phyloP scores from a whole-genome alignment of 2,329 filamentous ascomycete species.

The Xylaria sp. region DNA sequence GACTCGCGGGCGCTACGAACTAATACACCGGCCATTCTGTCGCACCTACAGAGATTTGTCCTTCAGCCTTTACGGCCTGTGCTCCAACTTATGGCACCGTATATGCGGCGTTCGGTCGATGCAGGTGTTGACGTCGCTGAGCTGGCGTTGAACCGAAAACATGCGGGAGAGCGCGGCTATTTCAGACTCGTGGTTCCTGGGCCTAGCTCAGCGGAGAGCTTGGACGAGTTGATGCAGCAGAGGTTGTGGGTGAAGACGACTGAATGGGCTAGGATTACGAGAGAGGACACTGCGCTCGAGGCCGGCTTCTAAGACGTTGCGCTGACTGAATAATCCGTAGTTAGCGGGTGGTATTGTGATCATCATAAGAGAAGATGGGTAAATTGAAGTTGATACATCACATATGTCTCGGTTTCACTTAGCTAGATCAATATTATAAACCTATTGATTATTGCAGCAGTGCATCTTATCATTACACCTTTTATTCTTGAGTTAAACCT shows the following conservation, averaged over 20 bases:
- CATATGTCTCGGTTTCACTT: background rate
- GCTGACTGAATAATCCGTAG: background rate
- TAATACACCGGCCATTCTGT: constrained; percentile 49
- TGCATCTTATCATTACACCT: constrained; percentile 7
- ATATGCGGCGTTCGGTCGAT: constrained; percentile 47
- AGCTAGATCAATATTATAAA: background rate
- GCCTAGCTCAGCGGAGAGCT: constrained; percentile 41
- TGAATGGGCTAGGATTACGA: constrained; percentile 43
- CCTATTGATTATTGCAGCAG: background rate
- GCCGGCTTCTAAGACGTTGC: background rate
- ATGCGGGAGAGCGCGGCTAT: constrained; percentile 51
- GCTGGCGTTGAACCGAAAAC: constrained; percentile 41
- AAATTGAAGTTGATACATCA: background rate
- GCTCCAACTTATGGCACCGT: constrained; percentile 48
- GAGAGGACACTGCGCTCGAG: constrained; percentile 35
- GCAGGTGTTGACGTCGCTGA: constrained; percentile 46
- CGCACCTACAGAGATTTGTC: constrained; percentile 45
- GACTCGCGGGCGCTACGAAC: constrained; percentile 53
- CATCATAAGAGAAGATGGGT: background rate
- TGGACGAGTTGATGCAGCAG: constrained; percentile 42
- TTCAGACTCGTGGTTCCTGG: constrained; percentile 39
- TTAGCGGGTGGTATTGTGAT: background rate
- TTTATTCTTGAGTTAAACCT: background rate
- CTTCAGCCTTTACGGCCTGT: constrained; percentile 44
- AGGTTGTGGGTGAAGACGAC: constrained; percentile 43